Conservation (phyloP, 2,329 filamentous ascomycete genomes). For the Davidsoniella virescens region DNA sequence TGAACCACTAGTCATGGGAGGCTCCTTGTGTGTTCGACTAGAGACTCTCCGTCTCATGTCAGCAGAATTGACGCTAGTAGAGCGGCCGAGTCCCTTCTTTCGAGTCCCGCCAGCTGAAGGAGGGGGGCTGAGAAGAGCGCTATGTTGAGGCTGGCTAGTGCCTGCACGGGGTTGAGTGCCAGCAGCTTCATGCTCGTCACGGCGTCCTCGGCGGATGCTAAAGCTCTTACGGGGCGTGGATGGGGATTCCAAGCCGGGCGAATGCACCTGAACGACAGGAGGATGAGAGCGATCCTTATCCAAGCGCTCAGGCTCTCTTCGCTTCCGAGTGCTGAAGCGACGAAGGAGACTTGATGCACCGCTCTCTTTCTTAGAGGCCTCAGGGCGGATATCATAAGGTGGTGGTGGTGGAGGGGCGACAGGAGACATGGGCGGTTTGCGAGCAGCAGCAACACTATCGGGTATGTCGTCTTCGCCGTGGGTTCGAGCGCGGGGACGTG, state of each 20-base stretch:
- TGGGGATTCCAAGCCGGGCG: slow-evolving; percentile 44
- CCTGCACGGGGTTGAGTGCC: slow-evolving; percentile 34
- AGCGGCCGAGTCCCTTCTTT: slow-evolving; percentile 61
- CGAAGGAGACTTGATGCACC: slow-evolving; percentile 69
- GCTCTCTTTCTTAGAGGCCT: slow-evolving; percentile 78
- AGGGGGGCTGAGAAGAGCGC: slow-evolving; percentile 63
- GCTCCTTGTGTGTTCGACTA: slow-evolving; percentile 38
- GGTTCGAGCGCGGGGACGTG: slow-evolving; percentile 72
- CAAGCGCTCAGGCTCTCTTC: slow-evolving; percentile 48
- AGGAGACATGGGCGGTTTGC: slow-evolving; percentile 11
- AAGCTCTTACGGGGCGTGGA: slow-evolving; percentile 68
- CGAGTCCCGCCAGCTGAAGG: slow-evolving; percentile 40
- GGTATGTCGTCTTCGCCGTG: slow-evolving; percentile 86
- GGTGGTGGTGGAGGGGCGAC: slow-evolving; percentile 30
- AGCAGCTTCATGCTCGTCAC: slow-evolving; percentile 34
- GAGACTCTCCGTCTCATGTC: slow-evolving; percentile 54
- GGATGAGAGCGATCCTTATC: slow-evolving; percentile 53
- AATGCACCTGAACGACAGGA: slow-evolving; percentile 61
- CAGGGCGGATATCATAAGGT: slow-evolving; percentile 27
- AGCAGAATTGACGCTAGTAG: slow-evolving; percentile 80
- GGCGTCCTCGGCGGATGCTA: slow-evolving; percentile 51
- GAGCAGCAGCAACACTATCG: slow-evolving; percentile 34
- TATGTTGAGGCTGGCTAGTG: slow-evolving; percentile 55
- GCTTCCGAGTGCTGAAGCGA: slow-evolving; percentile 76
- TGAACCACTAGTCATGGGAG: slow-evolving; percentile 61